phyloP scores from a whole-genome alignment of 768 basidiomycete species.

The Pisolithus tinctorius region DNA sequence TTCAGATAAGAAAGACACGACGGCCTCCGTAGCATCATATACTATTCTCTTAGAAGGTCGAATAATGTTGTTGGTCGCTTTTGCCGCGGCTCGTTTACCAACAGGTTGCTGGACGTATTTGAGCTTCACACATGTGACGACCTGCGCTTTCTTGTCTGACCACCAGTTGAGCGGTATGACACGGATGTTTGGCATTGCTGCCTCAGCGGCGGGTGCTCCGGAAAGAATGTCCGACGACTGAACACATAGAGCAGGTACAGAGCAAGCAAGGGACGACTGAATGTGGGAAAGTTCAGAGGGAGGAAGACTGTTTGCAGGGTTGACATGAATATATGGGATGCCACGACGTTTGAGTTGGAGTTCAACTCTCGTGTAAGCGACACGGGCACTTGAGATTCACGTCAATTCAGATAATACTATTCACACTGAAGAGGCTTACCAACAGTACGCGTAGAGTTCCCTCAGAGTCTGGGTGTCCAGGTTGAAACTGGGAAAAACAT shows the following conservation, averaged over 20 bases:
- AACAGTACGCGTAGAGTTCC: slow-evolving; percentile 83
- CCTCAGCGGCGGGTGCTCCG: slow-evolving; percentile 81
- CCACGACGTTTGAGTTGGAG: slow-evolving; percentile 75
- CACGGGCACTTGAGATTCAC: slow-evolving; percentile 57
- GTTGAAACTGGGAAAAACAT: slow-evolving; percentile 37
- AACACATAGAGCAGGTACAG: slow-evolving; percentile 80
- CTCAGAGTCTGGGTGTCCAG: slow-evolving; percentile 67
- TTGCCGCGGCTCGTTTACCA: slow-evolving; percentile 54
- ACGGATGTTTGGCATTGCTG: slow-evolving; percentile 87
- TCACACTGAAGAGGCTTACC: slow-evolving; percentile 37
- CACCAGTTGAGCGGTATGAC: slow-evolving; percentile 91
- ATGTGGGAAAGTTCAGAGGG: slow-evolving; percentile 45
- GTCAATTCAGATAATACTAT: neutral
- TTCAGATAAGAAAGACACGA: slow-evolving; percentile 84
- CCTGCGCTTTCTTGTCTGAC: slow-evolving; percentile 73
- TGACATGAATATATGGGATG: slow-evolving; percentile 74
- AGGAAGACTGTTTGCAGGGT: slow-evolving; percentile 40
- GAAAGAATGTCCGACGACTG: slow-evolving; percentile 75
- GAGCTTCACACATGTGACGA: slow-evolving; percentile 85
- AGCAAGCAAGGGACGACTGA: slow-evolving; percentile 68
- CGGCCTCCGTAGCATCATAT: slow-evolving; percentile 82
- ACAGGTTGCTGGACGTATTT: slow-evolving; percentile 86
- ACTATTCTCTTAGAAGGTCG: slow-evolving; percentile 85
- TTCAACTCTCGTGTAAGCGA: slow-evolving; percentile 86
- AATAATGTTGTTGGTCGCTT: slow-evolving; percentile 49